phyloP scores from a whole-genome alignment of 139 green algal genomes.

The Coelastrella sp. region DNA sequence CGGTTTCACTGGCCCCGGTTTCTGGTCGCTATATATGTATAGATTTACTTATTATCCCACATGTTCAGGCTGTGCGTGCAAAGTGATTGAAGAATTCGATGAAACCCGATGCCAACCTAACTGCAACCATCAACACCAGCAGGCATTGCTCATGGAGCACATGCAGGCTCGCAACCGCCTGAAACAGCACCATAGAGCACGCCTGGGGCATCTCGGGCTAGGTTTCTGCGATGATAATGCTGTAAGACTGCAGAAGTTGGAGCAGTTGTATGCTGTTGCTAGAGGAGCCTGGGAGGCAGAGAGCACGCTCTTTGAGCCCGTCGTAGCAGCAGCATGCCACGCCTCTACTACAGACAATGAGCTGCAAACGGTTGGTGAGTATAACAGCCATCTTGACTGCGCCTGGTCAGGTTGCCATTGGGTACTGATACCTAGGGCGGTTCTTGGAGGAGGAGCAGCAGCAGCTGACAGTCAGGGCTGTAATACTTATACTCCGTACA shows the following conservation, averaged over 20 bases:
- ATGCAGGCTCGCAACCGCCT: background rate
- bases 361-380: background rate
- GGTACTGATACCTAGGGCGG: background rate
- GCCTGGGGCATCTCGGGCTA: background rate
- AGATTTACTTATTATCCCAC: too few species aligned
- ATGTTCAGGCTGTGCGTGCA: too few species aligned
- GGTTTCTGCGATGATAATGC: slow-evolving; percentile 37
- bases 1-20: too few species aligned
- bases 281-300: background rate
- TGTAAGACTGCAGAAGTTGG: background rate
- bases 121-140: background rate
- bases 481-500: background rate
- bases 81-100: too few species aligned
- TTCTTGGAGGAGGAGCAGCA: background rate
- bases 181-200: slow-evolving; percentile 2
- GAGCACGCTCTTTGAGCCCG: background rate
- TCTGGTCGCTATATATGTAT: too few species aligned
- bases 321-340: background rate
- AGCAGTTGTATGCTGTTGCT: background rate
- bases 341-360: slow-evolving; percentile 35
- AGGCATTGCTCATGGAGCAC: background rate
- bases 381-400: background rate
- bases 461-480: background rate
- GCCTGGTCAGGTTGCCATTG: background rate
- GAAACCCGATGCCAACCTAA: too few species aligned